phyloP scores from a whole-genome alignment of 352 stramenopile species.

The Thalassiosira livingstoniorum region DNA sequence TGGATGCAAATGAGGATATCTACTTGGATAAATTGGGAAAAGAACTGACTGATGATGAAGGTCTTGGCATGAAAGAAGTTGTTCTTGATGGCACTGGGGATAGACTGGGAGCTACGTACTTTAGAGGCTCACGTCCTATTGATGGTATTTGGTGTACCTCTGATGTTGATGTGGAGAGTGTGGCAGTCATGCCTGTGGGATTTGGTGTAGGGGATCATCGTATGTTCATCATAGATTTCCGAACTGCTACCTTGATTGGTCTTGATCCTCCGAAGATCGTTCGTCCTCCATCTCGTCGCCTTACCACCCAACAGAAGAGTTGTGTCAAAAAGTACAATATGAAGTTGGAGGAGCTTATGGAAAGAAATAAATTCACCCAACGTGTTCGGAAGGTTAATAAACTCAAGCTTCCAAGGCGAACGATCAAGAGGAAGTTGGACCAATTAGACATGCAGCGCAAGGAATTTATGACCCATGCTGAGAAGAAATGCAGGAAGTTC shows the following conservation, averaged over 20 bases:
- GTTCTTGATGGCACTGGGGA: background rate
- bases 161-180: constrained; percentile 8
- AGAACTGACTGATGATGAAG: background rate
- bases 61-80: constrained; percentile 15
- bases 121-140: constrained; percentile 14
- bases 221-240: constrained; percentile 7
- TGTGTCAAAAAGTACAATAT: constrained; percentile 3
- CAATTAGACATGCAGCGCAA: background rate
- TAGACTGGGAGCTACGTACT: constrained; percentile 10
- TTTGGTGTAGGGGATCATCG: constrained; percentile 26
- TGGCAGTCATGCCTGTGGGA: constrained; percentile 4
- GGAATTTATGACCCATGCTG: background rate
- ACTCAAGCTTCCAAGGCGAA: background rate
- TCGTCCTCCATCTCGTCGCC: background rate
- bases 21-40: constrained; percentile 1
- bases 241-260: background rate
- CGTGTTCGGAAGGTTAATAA: background rate
- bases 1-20: constrained; percentile 16
- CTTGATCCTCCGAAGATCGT: background rate
- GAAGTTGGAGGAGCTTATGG: constrained; percentile 10
- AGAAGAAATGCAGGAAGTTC: background rate
- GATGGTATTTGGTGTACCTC: constrained; percentile 10
- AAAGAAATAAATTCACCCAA: constrained; percentile 23
- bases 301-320: constrained; percentile 25
- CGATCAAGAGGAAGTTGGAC: background rate